Base-by-base conservation (phyloP, 2,329 filamentous ascomycete species). In the Cordyceps fumosorosea region DNA sequence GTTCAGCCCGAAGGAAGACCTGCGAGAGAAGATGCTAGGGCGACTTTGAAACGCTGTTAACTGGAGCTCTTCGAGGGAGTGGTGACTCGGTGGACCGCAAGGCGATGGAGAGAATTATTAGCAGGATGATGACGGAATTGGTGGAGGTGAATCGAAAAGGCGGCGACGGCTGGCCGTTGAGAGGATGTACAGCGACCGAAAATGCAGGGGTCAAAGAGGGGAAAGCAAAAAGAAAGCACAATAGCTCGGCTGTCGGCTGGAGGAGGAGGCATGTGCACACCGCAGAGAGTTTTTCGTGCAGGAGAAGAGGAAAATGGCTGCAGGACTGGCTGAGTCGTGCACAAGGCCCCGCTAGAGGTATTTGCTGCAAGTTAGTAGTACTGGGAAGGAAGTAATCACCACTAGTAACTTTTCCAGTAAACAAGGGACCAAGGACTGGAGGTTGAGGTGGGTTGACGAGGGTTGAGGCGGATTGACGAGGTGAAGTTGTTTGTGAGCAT, bases 191-290 rank as follows among this genome's bases (percentile, higher is more conserved):
- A 44, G n/a, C n/a, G 5, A 18, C 16, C 10, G 3, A 12, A 18
- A 42, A 42, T 18, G 42, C 42, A 45, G 42, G n/a, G 18, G 42
- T 4, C 6, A 45, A 12, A 45, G 6, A 45, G 42, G n/a, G 18
- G 18, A 45, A 8, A 8, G 42, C 8, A 42, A 16, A 24, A 18
- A 48, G 12, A 26, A 42, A 32, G 16, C 22, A 22, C 24, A n/a
- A 32, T 26, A 42, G 20, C 24, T 56, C 54, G 54, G 54, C 54
- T 56, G 54, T 56, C 54, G 54, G 54, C 42, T 32, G 42, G 54
- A 56, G 32, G n/a, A 18, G 20, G 11, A 42, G 37, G 7, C 14
- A 52, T 52, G 50, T 40, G 12, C 37, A 32, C 29, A 32, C 29
- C 29, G 29, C 29, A 32, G 5, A 32, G 29, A 8, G 29, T 8